Evolutionary conservation across 352 stramenopile genomes (phyloP).

Genomic region (Phytophthora europaea): DNA sequence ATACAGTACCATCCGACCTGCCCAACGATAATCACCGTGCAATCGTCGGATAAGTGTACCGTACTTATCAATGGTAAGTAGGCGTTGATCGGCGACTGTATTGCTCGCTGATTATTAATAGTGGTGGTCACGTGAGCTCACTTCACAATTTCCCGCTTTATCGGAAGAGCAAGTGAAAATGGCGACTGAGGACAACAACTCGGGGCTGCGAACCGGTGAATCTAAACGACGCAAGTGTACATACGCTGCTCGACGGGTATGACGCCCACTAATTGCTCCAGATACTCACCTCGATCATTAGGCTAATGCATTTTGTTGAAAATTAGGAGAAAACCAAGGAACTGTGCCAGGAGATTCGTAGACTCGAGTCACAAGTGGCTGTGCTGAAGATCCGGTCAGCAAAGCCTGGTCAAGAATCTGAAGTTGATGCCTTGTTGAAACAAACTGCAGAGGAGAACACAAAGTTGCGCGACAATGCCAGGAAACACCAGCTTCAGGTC

Average conservation of each 20-base stretch:
- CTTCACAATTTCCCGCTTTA: background rate
- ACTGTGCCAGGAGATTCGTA: conserved; percentile 13
- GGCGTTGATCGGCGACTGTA: background rate
- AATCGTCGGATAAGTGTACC: conserved; percentile 5
- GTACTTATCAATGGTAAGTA: too few relatives aligned
- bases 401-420: background rate
- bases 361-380: conserved; percentile 19
- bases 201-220: background rate
- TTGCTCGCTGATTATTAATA: background rate
- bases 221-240: conserved; percentile 20
- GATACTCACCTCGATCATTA: background rate
- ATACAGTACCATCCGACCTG: conserved; percentile 2
- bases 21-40: background rate
- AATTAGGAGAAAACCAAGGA: conserved; percentile 16
- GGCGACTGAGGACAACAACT: background rate
- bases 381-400: conserved; percentile 18
- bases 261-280: background rate
- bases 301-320: background rate
- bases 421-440: conserved; percentile 8
- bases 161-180: background rate
- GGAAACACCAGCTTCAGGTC: conserved; percentile 18
- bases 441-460: conserved; percentile 7
- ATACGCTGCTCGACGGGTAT: conserved; percentile 23
- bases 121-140: background rate
- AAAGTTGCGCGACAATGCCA: background rate